phyloP scores from a whole-genome alignment of 371 early-diverging fungal species.

The Haplosporangium sp. region DNA sequence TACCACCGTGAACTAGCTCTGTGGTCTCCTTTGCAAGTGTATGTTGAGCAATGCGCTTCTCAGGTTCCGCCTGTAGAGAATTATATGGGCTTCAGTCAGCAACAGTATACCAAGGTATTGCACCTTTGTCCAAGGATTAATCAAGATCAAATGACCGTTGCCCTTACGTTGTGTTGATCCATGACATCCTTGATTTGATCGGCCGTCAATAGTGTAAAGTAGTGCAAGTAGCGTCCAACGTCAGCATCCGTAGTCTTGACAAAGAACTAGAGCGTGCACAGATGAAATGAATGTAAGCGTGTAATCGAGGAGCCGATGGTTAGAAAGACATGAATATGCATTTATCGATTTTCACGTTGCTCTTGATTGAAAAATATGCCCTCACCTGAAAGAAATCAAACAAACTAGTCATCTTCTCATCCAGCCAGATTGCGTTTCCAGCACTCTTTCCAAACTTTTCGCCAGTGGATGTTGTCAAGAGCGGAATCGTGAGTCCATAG shows the following conservation, averaged over 20 bases:
- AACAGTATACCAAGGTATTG: no score
- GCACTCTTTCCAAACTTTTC: slow-evolving; percentile 97
- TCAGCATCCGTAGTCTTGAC: slow-evolving; percentile 86
- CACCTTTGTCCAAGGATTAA: no score
- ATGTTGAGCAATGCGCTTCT: slow-evolving; percentile 78
- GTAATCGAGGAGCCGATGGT: no score
- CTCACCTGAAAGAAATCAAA: slow-evolving; percentile 93
- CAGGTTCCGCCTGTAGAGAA: slow-evolving; percentile 63
- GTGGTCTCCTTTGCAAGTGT: slow-evolving; percentile 87
- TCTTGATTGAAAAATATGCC: no score
- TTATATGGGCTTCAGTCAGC: no score
- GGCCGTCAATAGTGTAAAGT: slow-evolving; percentile 83
- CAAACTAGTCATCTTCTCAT: slow-evolving; percentile 77
- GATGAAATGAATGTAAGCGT: neutral
- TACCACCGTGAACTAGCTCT: slow-evolving; percentile 90
- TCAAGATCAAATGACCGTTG: no score
- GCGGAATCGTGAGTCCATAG: slow-evolving; percentile 90
- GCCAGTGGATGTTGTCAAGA: slow-evolving; percentile 87
- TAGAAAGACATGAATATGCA: no score
- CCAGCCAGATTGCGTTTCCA: slow-evolving; percentile 96
- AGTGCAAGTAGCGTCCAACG: slow-evolving; percentile 76
- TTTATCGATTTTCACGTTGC: no score
- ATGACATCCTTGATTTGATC: slow-evolving; percentile 71
- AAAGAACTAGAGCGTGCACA: slow-evolving; percentile 69
- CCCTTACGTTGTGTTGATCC: slow-evolving; percentile 69